Conservation (phyloP, 805 yeast species). For the Groenewaldozyma tartarivorans region DNA sequence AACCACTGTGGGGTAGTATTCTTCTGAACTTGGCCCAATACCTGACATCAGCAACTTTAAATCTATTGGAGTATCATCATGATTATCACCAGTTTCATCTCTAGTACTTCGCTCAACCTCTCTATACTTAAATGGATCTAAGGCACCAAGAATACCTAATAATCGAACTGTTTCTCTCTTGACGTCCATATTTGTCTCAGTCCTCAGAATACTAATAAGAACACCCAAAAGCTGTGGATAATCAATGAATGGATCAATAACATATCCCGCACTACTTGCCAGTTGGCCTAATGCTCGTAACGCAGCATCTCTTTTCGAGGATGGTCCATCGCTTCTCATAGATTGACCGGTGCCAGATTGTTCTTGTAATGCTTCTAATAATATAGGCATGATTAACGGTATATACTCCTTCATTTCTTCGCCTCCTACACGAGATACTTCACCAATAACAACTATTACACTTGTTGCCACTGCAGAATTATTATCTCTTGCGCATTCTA, state of each 20-base stretch:
- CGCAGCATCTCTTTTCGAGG: slow-evolving; percentile 82
- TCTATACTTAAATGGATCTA: slow-evolving; percentile 92
- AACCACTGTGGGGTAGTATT: slow-evolving; percentile 92
- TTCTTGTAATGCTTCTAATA: slow-evolving; percentile 82
- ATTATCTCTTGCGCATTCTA: slow-evolving; percentile 64
- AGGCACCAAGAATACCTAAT: slow-evolving; percentile 89
- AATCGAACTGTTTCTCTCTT: slow-evolving; percentile 83
- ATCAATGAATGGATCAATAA: slow-evolving; percentile 83
- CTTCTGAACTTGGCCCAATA: slow-evolving; percentile 82
- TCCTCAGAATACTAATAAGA: slow-evolving; percentile 68
- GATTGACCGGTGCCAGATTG: slow-evolving; percentile 51
- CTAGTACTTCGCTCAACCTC: slow-evolving; percentile 69
- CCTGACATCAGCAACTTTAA: slow-evolving; percentile 87
- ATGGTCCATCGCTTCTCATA: slow-evolving; percentile 13
- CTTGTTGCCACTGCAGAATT: slow-evolving; percentile 80
- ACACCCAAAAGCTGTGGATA: slow-evolving; percentile 84
- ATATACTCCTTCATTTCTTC: slow-evolving; percentile 69
- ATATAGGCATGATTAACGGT: slow-evolving; percentile 72
- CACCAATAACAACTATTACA: slow-evolving; percentile 81
- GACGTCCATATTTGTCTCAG: slow-evolving; percentile 64
- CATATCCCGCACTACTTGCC: slow-evolving; percentile 87
- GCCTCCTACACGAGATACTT: slow-evolving; percentile 68
- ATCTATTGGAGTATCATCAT: slow-evolving; percentile 75
- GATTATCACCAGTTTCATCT: slow-evolving; percentile 47
- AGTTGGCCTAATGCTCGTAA: slow-evolving; percentile 79